phyloP scores from a whole-genome alignment of 345 rosid genomes.

The Triadica sebifera region DNA sequence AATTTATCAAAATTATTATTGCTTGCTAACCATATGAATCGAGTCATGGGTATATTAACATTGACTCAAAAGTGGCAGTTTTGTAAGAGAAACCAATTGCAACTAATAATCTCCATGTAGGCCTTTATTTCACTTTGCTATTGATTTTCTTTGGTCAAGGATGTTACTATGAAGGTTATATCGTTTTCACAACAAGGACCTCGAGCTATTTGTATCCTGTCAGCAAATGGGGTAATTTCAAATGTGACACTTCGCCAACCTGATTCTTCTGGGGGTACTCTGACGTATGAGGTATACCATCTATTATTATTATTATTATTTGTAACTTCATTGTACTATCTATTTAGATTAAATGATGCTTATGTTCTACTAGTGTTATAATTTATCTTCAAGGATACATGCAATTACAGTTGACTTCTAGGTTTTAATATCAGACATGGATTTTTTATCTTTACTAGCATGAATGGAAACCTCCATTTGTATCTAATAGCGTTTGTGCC shows the following conservation, averaged over 20 bases:
- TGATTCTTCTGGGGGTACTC: too few species aligned
- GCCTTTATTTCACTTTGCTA: constrained; percentile 1
- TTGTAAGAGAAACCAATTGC: background rate
- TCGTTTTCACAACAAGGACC: constrained; percentile 99
- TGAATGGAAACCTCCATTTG: background rate
- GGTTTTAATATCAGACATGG: background rate
- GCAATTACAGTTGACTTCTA: too few species aligned
- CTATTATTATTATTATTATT: background rate
- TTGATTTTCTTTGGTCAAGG: constrained; percentile 45
- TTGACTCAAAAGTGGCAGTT: background rate
- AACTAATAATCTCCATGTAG: background rate
- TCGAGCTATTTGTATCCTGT: constrained; percentile 85
- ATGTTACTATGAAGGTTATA: constrained; percentile 90
- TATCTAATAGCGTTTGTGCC: background rate
- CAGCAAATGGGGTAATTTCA: constrained; percentile 90
- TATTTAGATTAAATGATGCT: background rate
- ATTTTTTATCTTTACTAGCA: background rate
- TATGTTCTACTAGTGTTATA: background rate
- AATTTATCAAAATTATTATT: too few species aligned
- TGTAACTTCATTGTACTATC: background rate
- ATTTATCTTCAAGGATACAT: too few species aligned
- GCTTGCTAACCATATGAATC: background rate
- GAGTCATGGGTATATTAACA: background rate
- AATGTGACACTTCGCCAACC: constrained; percentile 98
- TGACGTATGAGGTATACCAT: constrained; percentile 80